Evolutionary conservation across 495 filamentous ascomycete species (phyloP).

Genomic region (Jackrogersella minutella): DNA sequence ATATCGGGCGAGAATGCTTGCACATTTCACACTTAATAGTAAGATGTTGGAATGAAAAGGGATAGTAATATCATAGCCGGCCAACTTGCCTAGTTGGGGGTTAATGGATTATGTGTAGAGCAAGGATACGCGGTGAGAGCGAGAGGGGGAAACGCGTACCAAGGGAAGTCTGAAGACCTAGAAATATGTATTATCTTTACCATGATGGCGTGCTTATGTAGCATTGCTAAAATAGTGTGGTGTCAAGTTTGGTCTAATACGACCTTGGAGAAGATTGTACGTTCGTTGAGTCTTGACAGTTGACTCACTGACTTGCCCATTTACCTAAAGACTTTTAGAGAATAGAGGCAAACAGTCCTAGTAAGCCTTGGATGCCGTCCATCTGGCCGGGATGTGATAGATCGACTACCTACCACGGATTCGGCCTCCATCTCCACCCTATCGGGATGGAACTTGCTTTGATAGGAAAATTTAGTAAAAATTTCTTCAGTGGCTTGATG

Average conservation of each 20-base stretch:
- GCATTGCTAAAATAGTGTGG: neutral
- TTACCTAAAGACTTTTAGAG: neutral
- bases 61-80: no score
- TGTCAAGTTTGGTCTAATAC: conserved; percentile 11
- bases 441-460: conserved; percentile 9
- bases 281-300: no score
- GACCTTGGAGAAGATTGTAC: conserved; percentile 12
- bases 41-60: no score
- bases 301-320: no score
- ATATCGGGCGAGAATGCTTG: neutral
- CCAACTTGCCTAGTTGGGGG: conserved; percentile 20
- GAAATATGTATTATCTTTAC: no score
- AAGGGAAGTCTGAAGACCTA: no score
- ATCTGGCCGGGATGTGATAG: conserved; percentile 13
- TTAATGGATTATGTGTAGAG: conserved; percentile 29
- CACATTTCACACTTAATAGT: neutral
- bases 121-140: conserved; percentile 34
- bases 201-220: conserved; percentile 11
- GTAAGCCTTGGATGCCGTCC: neutral
- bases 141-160: conserved; percentile 23
- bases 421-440: no score
- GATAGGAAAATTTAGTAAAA: conserved; percentile 18
- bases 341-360: conserved; percentile 1
- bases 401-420: conserved; percentile 16
- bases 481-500: conserved; percentile 37